Evolutionary conservation across 73 alveolate genomes (phyloP).

Genomic region (Stentor roeselii): DNA sequence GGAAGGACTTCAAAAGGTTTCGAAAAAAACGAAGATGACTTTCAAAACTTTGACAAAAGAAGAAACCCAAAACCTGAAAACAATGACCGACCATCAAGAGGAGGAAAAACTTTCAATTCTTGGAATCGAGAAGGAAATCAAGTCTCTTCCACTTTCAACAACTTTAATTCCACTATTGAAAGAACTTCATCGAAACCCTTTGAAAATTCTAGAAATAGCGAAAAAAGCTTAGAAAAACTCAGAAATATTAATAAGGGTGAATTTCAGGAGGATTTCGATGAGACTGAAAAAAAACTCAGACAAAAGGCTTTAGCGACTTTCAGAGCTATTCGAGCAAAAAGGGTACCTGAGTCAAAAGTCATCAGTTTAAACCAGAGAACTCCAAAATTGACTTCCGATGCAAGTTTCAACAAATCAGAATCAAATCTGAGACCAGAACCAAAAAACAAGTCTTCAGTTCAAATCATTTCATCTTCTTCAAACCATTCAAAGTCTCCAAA

Average conservation of each 20-base stretch:
- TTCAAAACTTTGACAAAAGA: neutral
- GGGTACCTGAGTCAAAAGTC: neutral
- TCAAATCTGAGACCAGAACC: neutral
- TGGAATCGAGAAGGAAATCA: neutral
- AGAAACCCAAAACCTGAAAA: no score
- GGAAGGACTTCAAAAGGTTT: no score
- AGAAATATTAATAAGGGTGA: no score
- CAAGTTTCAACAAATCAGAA: neutral
- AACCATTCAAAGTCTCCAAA: no score
- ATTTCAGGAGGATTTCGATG: no score
- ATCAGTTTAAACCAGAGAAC: neutral
- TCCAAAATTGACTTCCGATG: neutral
- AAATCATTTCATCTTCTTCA: no score
- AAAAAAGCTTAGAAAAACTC: neutral
- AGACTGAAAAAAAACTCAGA: neutral
- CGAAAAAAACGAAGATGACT: neutral
- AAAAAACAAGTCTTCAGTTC: no score
- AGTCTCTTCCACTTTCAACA: neutral
- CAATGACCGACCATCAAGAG: neutral
- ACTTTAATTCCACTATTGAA: neutral
- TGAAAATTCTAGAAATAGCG: neutral
- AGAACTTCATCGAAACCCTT: neutral
- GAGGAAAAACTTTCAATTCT: neutral
- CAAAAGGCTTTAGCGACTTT: neutral
- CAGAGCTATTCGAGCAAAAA: no score